Conservation (phyloP, 768 basidiomycete genomes). For the Mrakia hoshinonis region DNA sequence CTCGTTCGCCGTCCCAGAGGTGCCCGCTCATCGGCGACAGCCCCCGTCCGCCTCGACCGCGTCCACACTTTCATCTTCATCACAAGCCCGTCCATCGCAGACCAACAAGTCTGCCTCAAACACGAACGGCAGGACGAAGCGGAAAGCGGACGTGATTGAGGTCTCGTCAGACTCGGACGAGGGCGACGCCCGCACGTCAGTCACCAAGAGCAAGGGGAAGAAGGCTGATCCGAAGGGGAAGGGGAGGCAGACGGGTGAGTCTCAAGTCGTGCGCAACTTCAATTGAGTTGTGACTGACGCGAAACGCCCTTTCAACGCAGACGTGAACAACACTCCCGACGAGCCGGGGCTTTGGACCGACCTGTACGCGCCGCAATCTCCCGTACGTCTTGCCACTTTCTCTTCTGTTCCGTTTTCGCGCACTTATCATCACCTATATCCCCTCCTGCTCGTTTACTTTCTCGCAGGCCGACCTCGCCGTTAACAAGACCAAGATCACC, state of each 20-base stretch:
- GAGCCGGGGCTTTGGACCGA: constrained; percentile 31
- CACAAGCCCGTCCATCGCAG: background rate
- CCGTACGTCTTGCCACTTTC: constrained; percentile 11
- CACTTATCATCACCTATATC: background rate
- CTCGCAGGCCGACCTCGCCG: constrained; percentile 31
- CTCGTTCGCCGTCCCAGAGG: too few relatives aligned
- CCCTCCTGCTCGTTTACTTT: too few relatives aligned
- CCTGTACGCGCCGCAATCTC: constrained; percentile 19
- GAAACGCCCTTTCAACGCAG: too few relatives aligned
- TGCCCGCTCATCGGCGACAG: too few relatives aligned
- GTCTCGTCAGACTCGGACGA: constrained; percentile 14
- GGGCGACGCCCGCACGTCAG: background rate
- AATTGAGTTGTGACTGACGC: background rate
- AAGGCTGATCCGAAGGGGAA: background rate
- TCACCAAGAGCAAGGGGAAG: background rate
- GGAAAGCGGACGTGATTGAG: background rate
- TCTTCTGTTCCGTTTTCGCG: background rate
- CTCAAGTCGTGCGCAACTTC: too few relatives aligned
- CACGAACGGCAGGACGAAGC: constrained; percentile 1
- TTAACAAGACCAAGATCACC: constrained; percentile 39
- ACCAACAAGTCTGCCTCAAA: background rate
- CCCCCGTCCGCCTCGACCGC: background rate
- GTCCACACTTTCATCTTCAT: background rate
- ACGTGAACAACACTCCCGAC: background rate
- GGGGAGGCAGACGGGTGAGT: background rate